Evolutionary conservation across 108 stramenopile genomes (phyloP).

Genomic region (Pseudonitzschia delicatissima): DNA sequence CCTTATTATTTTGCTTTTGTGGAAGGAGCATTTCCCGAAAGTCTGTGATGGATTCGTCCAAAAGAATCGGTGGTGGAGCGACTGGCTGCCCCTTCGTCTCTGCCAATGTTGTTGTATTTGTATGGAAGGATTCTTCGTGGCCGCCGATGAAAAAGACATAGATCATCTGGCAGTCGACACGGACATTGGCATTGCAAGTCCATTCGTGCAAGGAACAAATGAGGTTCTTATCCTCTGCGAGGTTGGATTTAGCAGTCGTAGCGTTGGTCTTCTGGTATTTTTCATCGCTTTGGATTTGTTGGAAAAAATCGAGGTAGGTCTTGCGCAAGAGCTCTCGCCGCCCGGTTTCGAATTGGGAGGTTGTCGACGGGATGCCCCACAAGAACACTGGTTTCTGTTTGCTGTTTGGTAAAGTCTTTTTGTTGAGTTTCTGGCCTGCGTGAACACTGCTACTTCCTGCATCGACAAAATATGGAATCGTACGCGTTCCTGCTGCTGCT

Average conservation of each 20-base stretch:
- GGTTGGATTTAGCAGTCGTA: neutral
- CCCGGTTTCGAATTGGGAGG: neutral
- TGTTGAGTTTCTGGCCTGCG: neutral
- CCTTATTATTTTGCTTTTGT: neutral
- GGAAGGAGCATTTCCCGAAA: slow-evolving; percentile 13
- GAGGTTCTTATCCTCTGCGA: neutral
- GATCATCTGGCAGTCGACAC: slow-evolving; percentile 24
- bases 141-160: slow-evolving; percentile 40
- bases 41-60: neutral
- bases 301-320: slow-evolving; percentile 18
- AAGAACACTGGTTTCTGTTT: slow-evolving; percentile 6
- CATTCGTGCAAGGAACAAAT: slow-evolving; percentile 28
- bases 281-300: neutral
- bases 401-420: neutral
- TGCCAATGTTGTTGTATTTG: slow-evolving; percentile 5
- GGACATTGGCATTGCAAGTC: neutral
- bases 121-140: slow-evolving; percentile 1
- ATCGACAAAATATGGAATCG: slow-evolving; percentile 1
- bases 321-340: slow-evolving; percentile 16
- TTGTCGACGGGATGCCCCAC: slow-evolving; percentile 17
- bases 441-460: neutral
- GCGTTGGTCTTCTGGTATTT: neutral
- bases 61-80: neutral
- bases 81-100: neutral
- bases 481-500: neutral